Base-by-base conservation (phyloP, 805 yeast genomes). In the Yarrowia hollandica region DNA sequence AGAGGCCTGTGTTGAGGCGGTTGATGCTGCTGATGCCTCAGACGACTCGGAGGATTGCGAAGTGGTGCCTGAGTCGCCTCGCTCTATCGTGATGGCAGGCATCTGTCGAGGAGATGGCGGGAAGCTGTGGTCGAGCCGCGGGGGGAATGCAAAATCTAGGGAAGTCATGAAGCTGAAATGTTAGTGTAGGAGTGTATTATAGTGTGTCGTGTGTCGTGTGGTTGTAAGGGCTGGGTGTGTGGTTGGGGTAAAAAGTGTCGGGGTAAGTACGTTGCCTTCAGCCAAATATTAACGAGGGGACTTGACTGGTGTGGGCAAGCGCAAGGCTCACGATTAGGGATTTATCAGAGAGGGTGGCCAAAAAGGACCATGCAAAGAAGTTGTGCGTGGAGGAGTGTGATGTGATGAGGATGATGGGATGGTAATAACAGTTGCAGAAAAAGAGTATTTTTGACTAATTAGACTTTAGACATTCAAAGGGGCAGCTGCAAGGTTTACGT, bases 281-380 rank as follows among this genome's bases (percentile, higher is more conserved):
- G 55, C 55, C 55, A 48, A 48, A 48, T 48, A 48, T 48, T 48
- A 48, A 48, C 55, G 55, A 48, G 55, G 55, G 55, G 55, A 48
- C 55, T 48, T 48, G 55, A 48, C 55, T 48, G 55, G 55, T 21
- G 30, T 4, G 30, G 30, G 55, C 39, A 33, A 44, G 39, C 55
- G 55, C 39, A 30, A 48, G 55, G 39, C 55, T 48, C 55, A 48
- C 39, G 28, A 22, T 38, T 28, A 18, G 16, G 21, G 21, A 30
- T 21, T 22, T 22, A 31, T 48, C 39, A 48, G 39, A 48, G 55
- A 48, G 39, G 54, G 55, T 22, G 55, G 55, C 30, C 55, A 33
- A 22, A 33, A 22, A 22, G 39, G 55, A 48, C 55, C 55, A 48
- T 48, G 55, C 55, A 48, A 48, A 48, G 26, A 11, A 14, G 54